Conservation (phyloP, 2,329 filamentous ascomycete genomes). For the Cladosporium sp. region DNA sequence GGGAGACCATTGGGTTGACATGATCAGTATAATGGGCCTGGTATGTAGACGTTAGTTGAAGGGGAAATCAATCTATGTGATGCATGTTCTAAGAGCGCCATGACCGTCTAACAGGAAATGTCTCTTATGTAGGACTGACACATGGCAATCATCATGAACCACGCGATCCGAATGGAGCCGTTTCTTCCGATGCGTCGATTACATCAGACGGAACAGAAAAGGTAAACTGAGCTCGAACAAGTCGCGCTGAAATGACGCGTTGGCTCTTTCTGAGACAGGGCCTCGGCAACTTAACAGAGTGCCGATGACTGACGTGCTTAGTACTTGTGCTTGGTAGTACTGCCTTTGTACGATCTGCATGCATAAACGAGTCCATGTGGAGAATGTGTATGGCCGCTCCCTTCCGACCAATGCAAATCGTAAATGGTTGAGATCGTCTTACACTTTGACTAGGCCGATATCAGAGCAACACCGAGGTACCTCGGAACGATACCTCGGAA, state of each 20-base stretch:
- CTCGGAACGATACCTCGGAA: not conserved
- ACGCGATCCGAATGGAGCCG: not conserved
- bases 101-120: not conserved
- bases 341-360: not conserved
- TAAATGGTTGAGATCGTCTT: not conserved
- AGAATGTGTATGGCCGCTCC: not conserved
- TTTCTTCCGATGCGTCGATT: not conserved
- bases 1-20: slow-evolving; percentile 10
- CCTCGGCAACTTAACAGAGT: not conserved
- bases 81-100: not conserved
- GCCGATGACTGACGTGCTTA: not conserved
- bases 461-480: not conserved
- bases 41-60: too few species aligned
- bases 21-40: not conserved
- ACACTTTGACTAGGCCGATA: not conserved
- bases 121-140: not conserved
- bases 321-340: not conserved
- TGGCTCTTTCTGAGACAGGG: not conserved
- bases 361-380: not conserved
- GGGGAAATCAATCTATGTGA: not conserved
- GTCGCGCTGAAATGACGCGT: not conserved
- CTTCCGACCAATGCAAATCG: not conserved
- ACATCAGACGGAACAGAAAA: not conserved
- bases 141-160: not conserved
- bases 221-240: not conserved